Evolutionary conservation across 805 yeast genomes (phyloP).

Genomic region (Candida odintsovae): DNA sequence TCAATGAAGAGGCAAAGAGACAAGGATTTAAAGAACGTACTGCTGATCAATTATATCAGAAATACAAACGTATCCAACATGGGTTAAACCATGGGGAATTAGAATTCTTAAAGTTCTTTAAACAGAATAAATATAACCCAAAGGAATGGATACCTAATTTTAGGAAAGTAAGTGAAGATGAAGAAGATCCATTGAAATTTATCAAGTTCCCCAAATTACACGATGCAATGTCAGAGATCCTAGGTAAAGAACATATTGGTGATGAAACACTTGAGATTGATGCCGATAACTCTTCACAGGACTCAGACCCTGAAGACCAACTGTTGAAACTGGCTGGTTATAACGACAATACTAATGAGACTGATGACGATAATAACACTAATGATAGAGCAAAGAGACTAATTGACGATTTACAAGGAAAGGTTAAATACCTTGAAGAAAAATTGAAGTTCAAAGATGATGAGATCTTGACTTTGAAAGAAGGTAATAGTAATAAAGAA

Average conservation of each 20-base stretch:
- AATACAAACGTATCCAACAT: constrained; percentile 22
- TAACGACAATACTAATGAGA: not conserved
- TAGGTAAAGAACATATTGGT: constrained; percentile 8
- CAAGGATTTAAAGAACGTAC: constrained; percentile 22
- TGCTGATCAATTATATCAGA: constrained; percentile 23
- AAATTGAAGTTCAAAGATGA: constrained; percentile 2
- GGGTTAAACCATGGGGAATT: constrained; percentile 21
- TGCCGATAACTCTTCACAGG: not conserved
- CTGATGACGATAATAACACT: not conserved
- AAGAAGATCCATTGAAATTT: constrained; percentile 5
- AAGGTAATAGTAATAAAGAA: constrained; percentile 11
- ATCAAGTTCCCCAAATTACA: constrained; percentile 16
- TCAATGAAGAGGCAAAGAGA: constrained; percentile 17
- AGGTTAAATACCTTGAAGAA: constrained; percentile 8
- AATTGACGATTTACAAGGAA: not conserved
- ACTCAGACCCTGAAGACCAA: constrained; percentile 15
- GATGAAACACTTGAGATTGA: not conserved
- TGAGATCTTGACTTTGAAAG: constrained; percentile 7
- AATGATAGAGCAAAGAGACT: not conserved
- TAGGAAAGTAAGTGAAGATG: constrained; percentile 5
- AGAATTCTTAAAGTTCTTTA: constrained; percentile 18
- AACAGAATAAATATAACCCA: constrained; percentile 11
- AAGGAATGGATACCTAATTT: constrained; percentile 23
- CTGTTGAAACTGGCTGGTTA: constrained; percentile 16
- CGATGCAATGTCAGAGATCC: constrained; percentile 10